Evolutionary conservation across 208 protist species (phyloP), one percentile per base, ranked within the genome.

Genomic region (Plasmodiophora brassicae): DNA sequence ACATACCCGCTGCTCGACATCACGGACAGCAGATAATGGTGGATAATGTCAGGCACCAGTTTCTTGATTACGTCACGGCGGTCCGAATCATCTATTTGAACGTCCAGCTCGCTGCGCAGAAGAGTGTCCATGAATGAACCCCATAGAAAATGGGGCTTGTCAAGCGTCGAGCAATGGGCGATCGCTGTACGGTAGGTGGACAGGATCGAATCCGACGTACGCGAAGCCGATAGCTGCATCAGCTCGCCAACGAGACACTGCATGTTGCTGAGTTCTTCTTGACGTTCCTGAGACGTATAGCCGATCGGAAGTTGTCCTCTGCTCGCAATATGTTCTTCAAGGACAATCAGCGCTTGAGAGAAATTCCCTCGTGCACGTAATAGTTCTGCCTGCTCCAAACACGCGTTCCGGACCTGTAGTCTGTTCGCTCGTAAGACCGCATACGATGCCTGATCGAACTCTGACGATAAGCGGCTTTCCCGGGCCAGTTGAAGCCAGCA

Each of bases 401-500:
- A n/a, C 14, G 65, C 20, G 41, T 78, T 78, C n/a, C 65, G 65
- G 20, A 78, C n/a, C n/a, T 78, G 65, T 14, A 78, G 65, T n/a
- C 65, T n/a, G 32, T 78, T n/a, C 14, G 65, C 65, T 44, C 65
- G 65, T 32, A 78, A 32, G n/a, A 32, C 65, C 20, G 65, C 65
- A 32, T 78, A 78, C 5, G 65, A 5, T 38, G 14, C 65, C n/a
- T 78, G 65, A 44, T 78, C 65, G n/a, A 78, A 32, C 65, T 78
- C 65, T 44, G 10, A 14, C n/a, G 65, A 5, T 5, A 14, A 38
- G 32, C 65, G 32, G n/a, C 32, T 38, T 78, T 78, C 65, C 5
- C 65, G 65, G 20, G 65, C 65, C 20, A 78, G 5, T 78, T 78
- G 14, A 5, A 78, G n/a, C 65, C 65, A 78, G 65, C 65, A 78